phyloP scores from a whole-genome alignment of 805 yeast genomes.

The Saturnispora bothae region DNA sequence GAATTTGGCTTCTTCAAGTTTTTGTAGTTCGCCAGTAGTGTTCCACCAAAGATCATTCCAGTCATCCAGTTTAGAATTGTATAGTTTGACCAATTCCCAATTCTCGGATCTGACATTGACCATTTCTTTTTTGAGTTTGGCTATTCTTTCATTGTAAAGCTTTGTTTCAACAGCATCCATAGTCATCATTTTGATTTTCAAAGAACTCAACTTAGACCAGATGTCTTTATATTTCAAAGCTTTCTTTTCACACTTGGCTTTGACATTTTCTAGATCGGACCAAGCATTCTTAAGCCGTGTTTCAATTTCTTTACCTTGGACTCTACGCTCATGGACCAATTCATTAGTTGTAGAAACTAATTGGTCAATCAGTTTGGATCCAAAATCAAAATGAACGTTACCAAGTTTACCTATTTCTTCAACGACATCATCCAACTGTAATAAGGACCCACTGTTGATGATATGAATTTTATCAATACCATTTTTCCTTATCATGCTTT shows the following conservation, averaged over 20 bases:
- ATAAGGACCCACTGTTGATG: neutral
- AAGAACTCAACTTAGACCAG: constrained; percentile 48
- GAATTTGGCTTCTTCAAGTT: constrained; percentile 61
- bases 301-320: constrained; percentile 47
- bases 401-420: constrained; percentile 30
- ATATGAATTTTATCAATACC: constrained; percentile 27
- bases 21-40: constrained; percentile 53
- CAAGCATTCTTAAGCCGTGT: constrained; percentile 31
- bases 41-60: constrained; percentile 68
- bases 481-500: constrained; percentile 26
- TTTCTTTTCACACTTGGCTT: constrained; percentile 28
- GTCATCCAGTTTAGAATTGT: constrained; percentile 45
- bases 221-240: constrained; percentile 46
- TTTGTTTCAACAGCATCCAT: constrained; percentile 69
- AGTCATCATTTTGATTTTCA: constrained; percentile 51
- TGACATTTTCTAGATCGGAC: constrained; percentile 19
- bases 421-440: constrained; percentile 1
- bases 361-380: constrained; percentile 40
- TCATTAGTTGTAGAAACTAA: constrained; percentile 42
- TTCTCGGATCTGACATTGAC: constrained; percentile 41
- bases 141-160: constrained; percentile 44
- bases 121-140: constrained; percentile 35
- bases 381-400: constrained; percentile 42
- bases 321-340: constrained; percentile 41
- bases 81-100: constrained; percentile 40